Percentiles rank a stretch among this genome's conserved stretches.
Evolutionary conservation across 805 yeast genomes (phyloP).

Genomic region (Saturnispora serradocipensis): DNA sequence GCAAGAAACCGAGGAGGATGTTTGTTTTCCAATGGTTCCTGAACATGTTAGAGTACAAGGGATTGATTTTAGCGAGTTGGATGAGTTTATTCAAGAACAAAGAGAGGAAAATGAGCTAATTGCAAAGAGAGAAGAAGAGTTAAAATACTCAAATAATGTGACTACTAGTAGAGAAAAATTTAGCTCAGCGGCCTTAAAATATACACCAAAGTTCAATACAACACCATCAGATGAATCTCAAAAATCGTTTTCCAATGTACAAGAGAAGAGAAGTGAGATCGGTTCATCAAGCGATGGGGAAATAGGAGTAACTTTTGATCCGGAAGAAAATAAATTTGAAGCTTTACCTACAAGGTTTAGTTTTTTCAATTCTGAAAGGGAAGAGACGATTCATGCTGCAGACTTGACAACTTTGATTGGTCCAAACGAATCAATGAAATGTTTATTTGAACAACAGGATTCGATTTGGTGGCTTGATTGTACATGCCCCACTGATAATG

Average conservation of each 20-base stretch:
- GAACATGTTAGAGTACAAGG: conserved; percentile 56
- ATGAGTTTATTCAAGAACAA: conserved; percentile 63
- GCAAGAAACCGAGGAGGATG: conserved; percentile 95
- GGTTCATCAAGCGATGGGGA: not conserved
- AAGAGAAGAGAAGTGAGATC: not conserved
- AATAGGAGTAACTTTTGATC: conserved; percentile 12
- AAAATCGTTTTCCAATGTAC: not conserved
- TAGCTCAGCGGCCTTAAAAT: conserved; percentile 48
- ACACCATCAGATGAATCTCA: conserved; percentile 4
- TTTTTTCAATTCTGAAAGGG: conserved; percentile 71
- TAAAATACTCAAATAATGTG: conserved; percentile 16
- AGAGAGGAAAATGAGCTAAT: conserved; percentile 38
- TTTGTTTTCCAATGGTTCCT: conserved; percentile 86
- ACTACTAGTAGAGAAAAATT: conserved; percentile 31
- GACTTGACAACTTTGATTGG: conserved; percentile 69
- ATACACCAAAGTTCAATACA: conserved; percentile 38
- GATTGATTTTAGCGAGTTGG: conserved; percentile 85
- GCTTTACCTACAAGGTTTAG: conserved; percentile 65
- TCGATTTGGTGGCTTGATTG: conserved; percentile 97
- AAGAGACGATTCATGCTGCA: conserved; percentile 83
- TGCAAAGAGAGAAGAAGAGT: conserved; percentile 26
- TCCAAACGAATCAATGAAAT: conserved; percentile 56
- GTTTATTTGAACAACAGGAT: conserved; percentile 61
- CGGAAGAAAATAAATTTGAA: conserved; percentile 11
- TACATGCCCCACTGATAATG: conserved; percentile 86